Conservation (phyloP, 805 yeast genomes). For the Candida suzukii region DNA sequence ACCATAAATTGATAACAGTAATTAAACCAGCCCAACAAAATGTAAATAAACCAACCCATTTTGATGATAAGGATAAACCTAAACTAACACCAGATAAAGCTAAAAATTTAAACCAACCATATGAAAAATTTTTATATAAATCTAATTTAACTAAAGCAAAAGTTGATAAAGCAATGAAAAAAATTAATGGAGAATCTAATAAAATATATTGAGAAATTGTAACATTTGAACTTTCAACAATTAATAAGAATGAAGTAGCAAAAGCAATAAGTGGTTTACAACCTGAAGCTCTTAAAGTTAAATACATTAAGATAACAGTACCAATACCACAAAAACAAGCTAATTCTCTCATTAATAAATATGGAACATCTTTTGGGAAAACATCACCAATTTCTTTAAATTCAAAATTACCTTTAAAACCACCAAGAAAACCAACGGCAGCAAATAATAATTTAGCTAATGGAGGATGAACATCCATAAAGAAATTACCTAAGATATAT, state of each 20-base stretch:
- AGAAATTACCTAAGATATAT: constrained; percentile 65
- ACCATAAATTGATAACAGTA: constrained; percentile 61
- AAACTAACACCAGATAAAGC: constrained; percentile 60
- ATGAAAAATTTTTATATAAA: constrained; percentile 52
- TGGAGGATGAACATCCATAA: constrained; percentile 89
- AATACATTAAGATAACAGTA: constrained; percentile 57
- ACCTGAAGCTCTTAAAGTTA: constrained; percentile 67
- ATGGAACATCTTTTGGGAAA: constrained; percentile 56
- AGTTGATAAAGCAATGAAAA: constrained; percentile 67
- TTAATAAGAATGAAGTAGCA: constrained; percentile 45
- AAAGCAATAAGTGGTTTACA: constrained; percentile 59
- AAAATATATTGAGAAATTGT: constrained; percentile 72
- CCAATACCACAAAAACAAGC: constrained; percentile 64
- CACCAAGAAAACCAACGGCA: constrained; percentile 58
- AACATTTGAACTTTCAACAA: constrained; percentile 60
- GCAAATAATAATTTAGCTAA: constrained; percentile 77
- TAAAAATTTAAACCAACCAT: constrained; percentile 52
- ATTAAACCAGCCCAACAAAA: constrained; percentile 67
- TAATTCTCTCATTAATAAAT: constrained; percentile 59
- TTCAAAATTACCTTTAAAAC: constrained; percentile 64
- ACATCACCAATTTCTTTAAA: constrained; percentile 61
- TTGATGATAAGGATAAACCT: constrained; percentile 67
- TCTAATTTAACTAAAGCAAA: constrained; percentile 64
- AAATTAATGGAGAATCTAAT: constrained; percentile 68
- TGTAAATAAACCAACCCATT: constrained; percentile 84